Percentiles rank a stretch among this genome's conserved stretches.
phyloP scores from a whole-genome alignment of 2,329 filamentous ascomycete genomes.

The Ascochyta rabiei region DNA sequence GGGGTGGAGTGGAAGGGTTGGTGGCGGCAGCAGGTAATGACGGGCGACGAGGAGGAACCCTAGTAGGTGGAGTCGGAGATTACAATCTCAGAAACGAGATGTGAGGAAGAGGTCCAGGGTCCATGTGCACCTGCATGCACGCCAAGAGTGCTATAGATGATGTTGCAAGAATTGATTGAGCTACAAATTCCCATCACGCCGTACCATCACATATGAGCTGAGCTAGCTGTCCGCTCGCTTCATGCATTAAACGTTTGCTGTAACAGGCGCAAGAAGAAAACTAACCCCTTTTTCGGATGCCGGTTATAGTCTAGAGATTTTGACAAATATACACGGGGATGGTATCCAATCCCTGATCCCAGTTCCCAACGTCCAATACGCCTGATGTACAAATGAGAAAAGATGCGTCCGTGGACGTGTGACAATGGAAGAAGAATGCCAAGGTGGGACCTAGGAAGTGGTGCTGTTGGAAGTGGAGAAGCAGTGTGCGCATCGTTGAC shows the following conservation, averaged over 20 bases:
- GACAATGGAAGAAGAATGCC: constrained; percentile 25
- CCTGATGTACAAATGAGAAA: constrained; percentile 24
- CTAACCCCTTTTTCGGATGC: constrained; percentile 6
- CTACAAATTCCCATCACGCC: constrained; percentile 15
- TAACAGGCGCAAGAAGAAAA: constrained; percentile 12
- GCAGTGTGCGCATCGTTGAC: not conserved
- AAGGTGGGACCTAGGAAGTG: not conserved
- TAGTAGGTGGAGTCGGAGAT: not conserved
- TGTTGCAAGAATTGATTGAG: constrained; percentile 14
- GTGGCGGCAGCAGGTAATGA: too few species aligned
- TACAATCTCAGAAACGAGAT: too few species aligned
- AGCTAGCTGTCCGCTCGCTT: constrained; percentile 8
- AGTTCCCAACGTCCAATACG: constrained; percentile 20
- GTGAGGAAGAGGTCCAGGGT: not conserved
- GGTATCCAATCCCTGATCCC: constrained; percentile 32
- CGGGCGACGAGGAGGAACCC: too few species aligned
- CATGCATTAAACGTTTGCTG: constrained; percentile 18
- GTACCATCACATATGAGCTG: constrained; percentile 11
- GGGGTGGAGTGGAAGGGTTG: too few species aligned
- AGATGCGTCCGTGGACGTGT: constrained; percentile 20
- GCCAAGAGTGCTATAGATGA: not conserved
- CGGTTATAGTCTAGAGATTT: constrained; percentile 12
- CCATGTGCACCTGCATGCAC: not conserved
- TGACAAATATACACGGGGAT: constrained; percentile 29
- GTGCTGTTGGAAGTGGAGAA: not conserved